phyloP scores from a whole-genome alignment of 2,329 filamentous ascomycete species.

The Phaeosphaeriaceae sp. region DNA sequence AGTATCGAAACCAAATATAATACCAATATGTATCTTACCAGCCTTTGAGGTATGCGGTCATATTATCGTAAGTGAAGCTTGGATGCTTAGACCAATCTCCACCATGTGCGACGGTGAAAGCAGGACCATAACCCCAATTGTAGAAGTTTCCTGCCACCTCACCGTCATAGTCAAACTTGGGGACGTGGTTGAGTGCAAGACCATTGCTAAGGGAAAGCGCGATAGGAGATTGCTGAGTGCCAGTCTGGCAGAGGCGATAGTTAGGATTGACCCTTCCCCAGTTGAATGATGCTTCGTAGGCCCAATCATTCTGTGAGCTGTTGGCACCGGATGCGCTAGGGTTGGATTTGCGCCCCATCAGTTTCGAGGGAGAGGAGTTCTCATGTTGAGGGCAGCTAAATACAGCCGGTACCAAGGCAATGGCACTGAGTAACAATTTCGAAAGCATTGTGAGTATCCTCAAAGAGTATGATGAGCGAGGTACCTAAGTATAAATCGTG shows the following conservation, averaged over 20 bases:
- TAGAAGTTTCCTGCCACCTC: conserved; percentile 49
- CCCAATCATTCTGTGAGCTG: conserved; percentile 20
- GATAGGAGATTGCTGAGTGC: conserved; percentile 60
- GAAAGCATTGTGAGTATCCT: conserved; percentile 13
- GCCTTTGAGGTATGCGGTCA: conserved; percentile 56
- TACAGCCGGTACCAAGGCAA: conserved; percentile 9
- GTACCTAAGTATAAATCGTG: too few relatives aligned
- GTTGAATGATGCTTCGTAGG: conserved; percentile 40
- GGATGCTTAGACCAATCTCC: conserved; percentile 50
- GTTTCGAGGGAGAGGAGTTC: conserved; percentile 16
- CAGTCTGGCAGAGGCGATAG: conserved; percentile 57
- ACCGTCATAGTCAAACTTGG: conserved; percentile 52
- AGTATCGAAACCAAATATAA: too few relatives aligned
- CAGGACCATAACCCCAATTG: conserved; percentile 60
- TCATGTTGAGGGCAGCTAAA: conserved; percentile 23
- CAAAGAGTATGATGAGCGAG: too few relatives aligned
- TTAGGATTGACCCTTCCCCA: conserved; percentile 50
- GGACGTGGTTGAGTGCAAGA: conserved; percentile 49
- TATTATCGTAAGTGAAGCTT: conserved; percentile 54
- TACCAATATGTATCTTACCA: too few relatives aligned
- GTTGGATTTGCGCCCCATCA: conserved; percentile 11
- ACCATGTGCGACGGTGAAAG: conserved; percentile 50
- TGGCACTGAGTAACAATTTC: conserved; percentile 8
- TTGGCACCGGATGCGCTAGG: conserved; percentile 6
- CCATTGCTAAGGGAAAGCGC: conserved; percentile 50